Evolutionary conservation across 2,329 filamentous ascomycete genomes (phyloP).

Genomic region (Proliferodiscus dingleyae): DNA sequence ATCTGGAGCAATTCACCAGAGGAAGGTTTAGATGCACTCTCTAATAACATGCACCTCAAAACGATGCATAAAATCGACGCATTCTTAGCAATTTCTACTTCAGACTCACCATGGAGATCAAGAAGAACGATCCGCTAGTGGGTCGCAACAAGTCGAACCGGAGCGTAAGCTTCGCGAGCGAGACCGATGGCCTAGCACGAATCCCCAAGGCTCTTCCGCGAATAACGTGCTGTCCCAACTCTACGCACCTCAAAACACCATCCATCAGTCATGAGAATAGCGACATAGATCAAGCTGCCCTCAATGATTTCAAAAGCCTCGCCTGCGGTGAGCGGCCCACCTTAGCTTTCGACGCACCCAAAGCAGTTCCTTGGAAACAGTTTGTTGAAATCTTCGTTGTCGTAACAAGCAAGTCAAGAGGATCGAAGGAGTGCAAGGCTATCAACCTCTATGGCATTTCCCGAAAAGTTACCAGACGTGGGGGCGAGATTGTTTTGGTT

Average conservation of each 20-base stretch:
- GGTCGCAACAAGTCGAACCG: too few relatives aligned
- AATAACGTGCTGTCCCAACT: too few relatives aligned
- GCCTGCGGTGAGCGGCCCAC: not conserved
- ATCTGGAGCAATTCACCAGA: too few relatives aligned
- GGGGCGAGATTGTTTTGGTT: not conserved
- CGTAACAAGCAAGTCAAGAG: not conserved
- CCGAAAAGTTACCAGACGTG: not conserved
- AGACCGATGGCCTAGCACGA: too few relatives aligned
- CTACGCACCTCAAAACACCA: not conserved
- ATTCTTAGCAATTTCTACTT: too few relatives aligned
- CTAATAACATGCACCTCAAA: too few relatives aligned
- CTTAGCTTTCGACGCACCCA: not conserved
- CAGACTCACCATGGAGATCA: too few relatives aligned
- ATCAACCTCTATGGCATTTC: not conserved
- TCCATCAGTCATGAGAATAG: not conserved
- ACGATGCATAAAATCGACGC: too few relatives aligned
- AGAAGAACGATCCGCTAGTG: too few relatives aligned
- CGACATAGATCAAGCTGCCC: not conserved
- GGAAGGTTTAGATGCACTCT: too few relatives aligned
- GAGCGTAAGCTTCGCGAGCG: too few relatives aligned
- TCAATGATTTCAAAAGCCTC: not conserved
- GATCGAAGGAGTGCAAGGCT: not conserved
- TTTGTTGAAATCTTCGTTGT: not conserved
- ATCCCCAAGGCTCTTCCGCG: too few relatives aligned
- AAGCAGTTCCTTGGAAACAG: not conserved